Base-by-base conservation (phyloP, 306 rosid genomes). In the Prosopis cineraria region DNA sequence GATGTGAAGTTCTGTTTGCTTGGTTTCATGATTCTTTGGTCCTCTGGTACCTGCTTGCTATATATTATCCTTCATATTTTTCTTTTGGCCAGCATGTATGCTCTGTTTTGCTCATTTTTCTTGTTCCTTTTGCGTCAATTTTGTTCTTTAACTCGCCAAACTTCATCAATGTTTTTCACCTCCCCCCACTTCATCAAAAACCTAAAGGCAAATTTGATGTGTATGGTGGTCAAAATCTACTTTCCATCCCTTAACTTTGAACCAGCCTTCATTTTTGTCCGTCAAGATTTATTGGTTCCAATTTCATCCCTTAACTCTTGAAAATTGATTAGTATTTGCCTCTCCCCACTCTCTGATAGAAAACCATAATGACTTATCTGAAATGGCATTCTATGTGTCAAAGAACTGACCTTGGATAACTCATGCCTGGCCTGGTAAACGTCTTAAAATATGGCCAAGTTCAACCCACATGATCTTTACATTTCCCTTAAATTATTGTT, bases 1-100 rank as follows among this genome's bases (percentile, higher is more conserved):
- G 63, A 39, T 47, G 69, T 75, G 63, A 56, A 77, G 47, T 72
- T 56, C 50, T 41, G 74, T 73, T 41, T 74, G 22, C 34, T 59
- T 19, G 73, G 53, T 67, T 80, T 53, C 59, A 29, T 19, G 75
- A 45, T 77, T 81, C 40, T 31, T 63, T 47, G 10, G 47, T 69
- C 59, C 29, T n/a, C 29, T 52, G 8, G 10, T 20, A 20, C 8
- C 25, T 70, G 27, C 79, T 65, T 74, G 65, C 59, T 34, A 53
- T 68, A 30, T 52, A 33, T 29, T 63, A 7, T 40, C 30, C 31
- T n/a, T 40, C 73, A 20, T 50, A 27, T 41, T 48, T 30, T 66
- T 56, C 7, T 17, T 64, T 19, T 33, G 69, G 41, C 45, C 69
- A 64, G 17, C 5, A 16, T 33, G 43, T 50, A 33, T 2, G 12